phyloP scores from a whole-genome alignment of 2,329 filamentous ascomycete species.

The Dothistroma septosporum region DNA sequence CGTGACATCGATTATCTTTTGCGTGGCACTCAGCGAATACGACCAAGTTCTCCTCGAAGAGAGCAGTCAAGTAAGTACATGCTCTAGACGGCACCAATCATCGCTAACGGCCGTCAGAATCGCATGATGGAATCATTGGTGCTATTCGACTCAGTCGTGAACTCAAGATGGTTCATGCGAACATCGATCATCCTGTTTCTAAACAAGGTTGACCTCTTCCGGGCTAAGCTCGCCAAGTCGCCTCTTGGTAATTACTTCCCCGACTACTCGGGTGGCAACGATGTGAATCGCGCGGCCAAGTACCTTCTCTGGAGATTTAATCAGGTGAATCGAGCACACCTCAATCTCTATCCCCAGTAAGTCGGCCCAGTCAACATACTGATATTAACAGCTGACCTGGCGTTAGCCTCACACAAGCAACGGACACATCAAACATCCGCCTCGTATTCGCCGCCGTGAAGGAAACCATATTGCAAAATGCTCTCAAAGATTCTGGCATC shows the following conservation, averaged over 20 bases:
- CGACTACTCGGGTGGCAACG: slow-evolving; percentile 94
- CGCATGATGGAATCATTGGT: slow-evolving; percentile 99
- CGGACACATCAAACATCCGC: slow-evolving; percentile 96
- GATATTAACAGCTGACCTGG: slow-evolving; percentile 13
- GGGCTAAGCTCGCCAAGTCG: slow-evolving; percentile 84
- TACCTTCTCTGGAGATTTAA: slow-evolving; percentile 98
- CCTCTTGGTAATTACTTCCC: slow-evolving; percentile 94
- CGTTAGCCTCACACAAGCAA: slow-evolving; percentile 88
- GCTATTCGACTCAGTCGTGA: slow-evolving; percentile 96
- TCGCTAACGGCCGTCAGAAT: slow-evolving; percentile 57
- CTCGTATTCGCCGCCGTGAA: slow-evolving; percentile 97
- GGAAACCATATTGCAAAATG: slow-evolving; percentile 97
- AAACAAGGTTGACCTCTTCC: slow-evolving; percentile 98
- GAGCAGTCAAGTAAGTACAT: slow-evolving; percentile 75
- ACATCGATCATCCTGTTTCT: slow-evolving; percentile 98
- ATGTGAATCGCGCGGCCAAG: slow-evolving; percentile 96
- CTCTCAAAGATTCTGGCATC: slow-evolving; percentile 95
- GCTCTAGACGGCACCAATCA: slow-evolving; percentile 15
- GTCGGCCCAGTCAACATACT: slow-evolving; percentile 37
- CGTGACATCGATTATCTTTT: slow-evolving; percentile 99
- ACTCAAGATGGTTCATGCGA: slow-evolving; percentile 98
- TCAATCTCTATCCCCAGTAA: slow-evolving; percentile 97
- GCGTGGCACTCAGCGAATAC: slow-evolving; percentile 95
- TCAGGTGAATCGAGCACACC: slow-evolving; percentile 91
- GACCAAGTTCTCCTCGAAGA: slow-evolving; percentile 96